Conservation (phyloP, 306 rosid species). For the Gynostemma pentaphyllum region DNA sequence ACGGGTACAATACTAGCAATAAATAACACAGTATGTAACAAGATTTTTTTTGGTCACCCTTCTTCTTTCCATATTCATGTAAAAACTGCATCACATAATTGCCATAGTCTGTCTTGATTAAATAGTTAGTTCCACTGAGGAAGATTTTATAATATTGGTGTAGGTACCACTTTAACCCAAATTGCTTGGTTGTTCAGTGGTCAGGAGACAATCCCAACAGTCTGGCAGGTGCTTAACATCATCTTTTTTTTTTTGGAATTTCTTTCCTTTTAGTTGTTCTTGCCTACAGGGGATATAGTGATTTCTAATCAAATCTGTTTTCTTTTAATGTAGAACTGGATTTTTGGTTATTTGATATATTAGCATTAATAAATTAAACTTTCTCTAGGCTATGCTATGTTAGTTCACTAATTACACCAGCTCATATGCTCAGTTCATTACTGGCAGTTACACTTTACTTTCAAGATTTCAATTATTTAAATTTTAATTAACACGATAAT, state of each 20-base stretch:
- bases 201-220: conserved; percentile 99
- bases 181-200: conserved; percentile 80
- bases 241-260: background rate
- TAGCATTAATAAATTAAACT: background rate
- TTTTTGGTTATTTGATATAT: background rate
- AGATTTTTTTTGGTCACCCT: background rate
- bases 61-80: background rate
- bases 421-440: background rate
- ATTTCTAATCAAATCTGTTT: background rate
- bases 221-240: conserved; percentile 60
- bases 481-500: background rate
- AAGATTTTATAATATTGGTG: background rate
- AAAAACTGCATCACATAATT: background rate
- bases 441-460: background rate
- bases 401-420: background rate
- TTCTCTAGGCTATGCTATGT: background rate
- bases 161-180: conserved; percentile 60
- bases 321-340: background rate
- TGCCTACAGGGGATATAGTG: background rate
- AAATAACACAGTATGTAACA: background rate
- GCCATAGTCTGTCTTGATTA: background rate
- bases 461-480: background rate
- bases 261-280: background rate
- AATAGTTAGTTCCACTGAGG: background rate
- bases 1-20: background rate